phyloP scores from a whole-genome alignment of 1,284 basidiomycete species.

The Cutaneotrichosporon cyanovorans region DNA sequence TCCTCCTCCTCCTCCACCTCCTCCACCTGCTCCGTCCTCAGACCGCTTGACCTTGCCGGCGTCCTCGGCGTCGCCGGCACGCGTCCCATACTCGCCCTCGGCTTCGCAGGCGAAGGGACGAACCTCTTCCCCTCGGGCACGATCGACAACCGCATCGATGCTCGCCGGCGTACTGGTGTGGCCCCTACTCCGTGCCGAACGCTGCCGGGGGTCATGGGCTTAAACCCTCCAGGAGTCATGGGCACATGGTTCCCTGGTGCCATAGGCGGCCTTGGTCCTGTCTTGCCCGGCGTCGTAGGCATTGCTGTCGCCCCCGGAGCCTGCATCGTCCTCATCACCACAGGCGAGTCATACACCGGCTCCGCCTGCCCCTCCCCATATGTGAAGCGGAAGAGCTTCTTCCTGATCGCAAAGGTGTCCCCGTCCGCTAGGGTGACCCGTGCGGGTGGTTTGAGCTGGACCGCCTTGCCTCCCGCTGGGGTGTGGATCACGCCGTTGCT shows the following conservation, averaged over 20 bases:
- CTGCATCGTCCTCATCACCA: neutral
- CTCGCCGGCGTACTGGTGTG: slow-evolving; percentile 13
- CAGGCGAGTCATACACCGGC: slow-evolving; percentile 5
- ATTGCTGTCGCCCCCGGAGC: neutral
- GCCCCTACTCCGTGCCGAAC: no score
- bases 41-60: slow-evolving; percentile 1
- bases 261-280: no score
- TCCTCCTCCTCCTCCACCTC: neutral
- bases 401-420: slow-evolving; percentile 37
- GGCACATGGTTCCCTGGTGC: neutral
- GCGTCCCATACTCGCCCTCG: slow-evolving; percentile 1
- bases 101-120: slow-evolving; percentile 32
- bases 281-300: no score
- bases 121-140: slow-evolving; percentile 37
- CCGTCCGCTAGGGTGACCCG: slow-evolving; percentile 23
- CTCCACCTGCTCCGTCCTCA: slow-evolving; percentile 12
- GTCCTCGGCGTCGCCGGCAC: neutral
- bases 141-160: slow-evolving; percentile 34
- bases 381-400: slow-evolving; percentile 41
- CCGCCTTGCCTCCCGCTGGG: slow-evolving; percentile 9
- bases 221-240: neutral
- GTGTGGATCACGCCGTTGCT: slow-evolving; percentile 29
- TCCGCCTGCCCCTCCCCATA: slow-evolving; percentile 20
- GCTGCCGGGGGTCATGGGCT: neutral
- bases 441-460: slow-evolving; percentile 20